Evolutionary conservation across 75 land plant genomes (phyloP).

Genomic region (Isoetes taiwanensis): DNA sequence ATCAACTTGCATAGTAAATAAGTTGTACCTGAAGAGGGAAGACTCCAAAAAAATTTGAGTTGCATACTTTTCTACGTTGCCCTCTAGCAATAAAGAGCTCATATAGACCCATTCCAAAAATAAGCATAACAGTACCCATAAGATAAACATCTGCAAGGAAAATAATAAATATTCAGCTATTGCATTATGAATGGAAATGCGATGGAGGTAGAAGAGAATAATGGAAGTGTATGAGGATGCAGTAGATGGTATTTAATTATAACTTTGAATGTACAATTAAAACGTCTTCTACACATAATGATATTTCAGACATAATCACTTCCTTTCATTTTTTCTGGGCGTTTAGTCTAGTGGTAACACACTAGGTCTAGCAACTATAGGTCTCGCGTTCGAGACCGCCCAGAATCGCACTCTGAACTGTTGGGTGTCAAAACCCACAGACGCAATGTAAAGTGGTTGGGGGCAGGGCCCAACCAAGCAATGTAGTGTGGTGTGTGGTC

Average conservation of each 20-base stretch:
- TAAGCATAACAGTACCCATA: not conserved
- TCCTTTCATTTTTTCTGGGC: too few relatives aligned
- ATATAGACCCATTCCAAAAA: not conserved
- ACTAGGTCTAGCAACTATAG: too few relatives aligned
- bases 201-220: not conserved
- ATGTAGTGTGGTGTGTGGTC: too few relatives aligned
- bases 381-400: too few relatives aligned
- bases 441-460: too few relatives aligned
- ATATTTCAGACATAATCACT: not conserved
- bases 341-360: too few relatives aligned
- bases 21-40: slow-evolving; percentile 63
- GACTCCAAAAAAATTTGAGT: slow-evolving; percentile 66
- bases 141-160: not conserved
- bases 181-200: too few relatives aligned
- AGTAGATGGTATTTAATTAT: not conserved
- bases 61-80: slow-evolving; percentile 34
- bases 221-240: not conserved
- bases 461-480: too few relatives aligned
- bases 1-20: not conserved
- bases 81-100: slow-evolving; percentile 6
- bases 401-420: too few relatives aligned
- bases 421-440: too few relatives aligned
- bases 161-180: not conserved
- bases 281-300: not conserved
- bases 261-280: not conserved